Conservation (phyloP, 176 grass and related monocot genomes). For the Hyparrhenia diplandra region DNA sequence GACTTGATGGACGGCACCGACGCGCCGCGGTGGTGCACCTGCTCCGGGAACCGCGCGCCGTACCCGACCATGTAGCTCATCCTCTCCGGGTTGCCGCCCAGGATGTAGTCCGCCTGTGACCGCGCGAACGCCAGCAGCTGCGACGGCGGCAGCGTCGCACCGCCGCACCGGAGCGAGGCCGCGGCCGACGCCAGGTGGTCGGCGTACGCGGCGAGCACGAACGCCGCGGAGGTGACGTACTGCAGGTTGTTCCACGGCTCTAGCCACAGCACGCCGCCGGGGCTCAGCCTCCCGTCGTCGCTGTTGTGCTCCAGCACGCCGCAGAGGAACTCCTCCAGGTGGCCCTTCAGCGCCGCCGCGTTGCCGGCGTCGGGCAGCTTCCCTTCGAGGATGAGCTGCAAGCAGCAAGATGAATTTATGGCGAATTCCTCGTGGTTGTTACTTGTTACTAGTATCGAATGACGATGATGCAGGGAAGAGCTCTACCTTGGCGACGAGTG, state of each 20-base stretch:
- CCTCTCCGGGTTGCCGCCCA: slow-evolving; percentile 49
- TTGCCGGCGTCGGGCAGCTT: slow-evolving; percentile 37
- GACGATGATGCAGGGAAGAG: no score
- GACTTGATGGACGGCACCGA: slow-evolving; percentile 57
- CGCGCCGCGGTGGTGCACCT: slow-evolving; percentile 75
- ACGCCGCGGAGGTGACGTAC: slow-evolving; percentile 45
- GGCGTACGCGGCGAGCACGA: slow-evolving; percentile 47
- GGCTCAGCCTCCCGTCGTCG: slow-evolving; percentile 34
- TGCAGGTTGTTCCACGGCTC: slow-evolving; percentile 56
- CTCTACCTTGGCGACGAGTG: slow-evolving; percentile 55
- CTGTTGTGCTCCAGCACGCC: slow-evolving; percentile 33
- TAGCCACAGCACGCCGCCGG: slow-evolving; percentile 55
- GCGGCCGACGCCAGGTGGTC: slow-evolving; percentile 33
- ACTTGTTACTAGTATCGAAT: no score
- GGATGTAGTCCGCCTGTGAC: slow-evolving; percentile 61
- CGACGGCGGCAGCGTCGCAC: not conserved
- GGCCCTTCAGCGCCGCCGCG: slow-evolving; percentile 23
- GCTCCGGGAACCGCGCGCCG: slow-evolving; percentile 24
- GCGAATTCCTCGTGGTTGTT: not conserved
- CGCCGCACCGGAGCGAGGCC: slow-evolving; percentile 28
- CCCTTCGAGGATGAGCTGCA: slow-evolving; percentile 51
- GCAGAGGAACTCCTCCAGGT: slow-evolving; percentile 52
- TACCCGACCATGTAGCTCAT: slow-evolving; percentile 95
- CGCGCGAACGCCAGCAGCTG: slow-evolving; percentile 33
- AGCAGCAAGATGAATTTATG: not conserved